These are phyloP conservation scores for Acanthamoeba sp. DNA, from an alignment of 208 protist genomes.

Conservation along the genomic window DNA sequence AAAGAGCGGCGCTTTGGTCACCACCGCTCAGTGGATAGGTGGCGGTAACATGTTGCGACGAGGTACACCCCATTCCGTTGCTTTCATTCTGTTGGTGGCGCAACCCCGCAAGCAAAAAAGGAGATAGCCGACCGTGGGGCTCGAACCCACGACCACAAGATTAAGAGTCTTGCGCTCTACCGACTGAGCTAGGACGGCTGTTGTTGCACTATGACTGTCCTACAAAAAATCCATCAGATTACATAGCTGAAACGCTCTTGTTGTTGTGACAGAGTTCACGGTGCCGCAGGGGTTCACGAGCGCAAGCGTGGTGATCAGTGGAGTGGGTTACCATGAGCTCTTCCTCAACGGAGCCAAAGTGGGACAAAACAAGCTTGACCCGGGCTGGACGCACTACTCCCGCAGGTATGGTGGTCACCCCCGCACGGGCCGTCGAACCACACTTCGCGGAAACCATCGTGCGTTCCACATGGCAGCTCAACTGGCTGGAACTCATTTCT, in stretches of 20 bases:
- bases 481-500: neutral
- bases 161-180: conserved; percentile 90
- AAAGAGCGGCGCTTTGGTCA: neutral
- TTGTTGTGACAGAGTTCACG: neutral
- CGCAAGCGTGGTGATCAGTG: conserved; percentile 42
- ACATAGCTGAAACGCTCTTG: neutral
- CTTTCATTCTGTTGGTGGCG: neutral
- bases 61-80: too few relatives aligned
- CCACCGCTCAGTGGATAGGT: neutral
- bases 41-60: neutral
- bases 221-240: too few relatives aligned
- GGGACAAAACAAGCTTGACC: neutral
- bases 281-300: neutral
- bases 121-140: conserved; percentile 80
- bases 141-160: conserved; percentile 98
- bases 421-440: too few relatives aligned
- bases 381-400: conserved; percentile 39
- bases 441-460: too few relatives aligned
- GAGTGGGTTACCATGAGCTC: conserved; percentile 50
- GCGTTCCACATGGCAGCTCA: too few relatives aligned
- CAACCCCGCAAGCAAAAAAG: too few relatives aligned
- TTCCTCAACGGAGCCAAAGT: conserved; percentile 55
- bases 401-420: neutral
- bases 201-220: neutral
- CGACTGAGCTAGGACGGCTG: conserved; percentile 67